Percentiles rank a stretch among this genome's conserved stretches.
These are phyloP conservation scores for Boletus barrowsii DNA, from an alignment of 768 basidiomycete species.

Conservation along the genomic window DNA sequence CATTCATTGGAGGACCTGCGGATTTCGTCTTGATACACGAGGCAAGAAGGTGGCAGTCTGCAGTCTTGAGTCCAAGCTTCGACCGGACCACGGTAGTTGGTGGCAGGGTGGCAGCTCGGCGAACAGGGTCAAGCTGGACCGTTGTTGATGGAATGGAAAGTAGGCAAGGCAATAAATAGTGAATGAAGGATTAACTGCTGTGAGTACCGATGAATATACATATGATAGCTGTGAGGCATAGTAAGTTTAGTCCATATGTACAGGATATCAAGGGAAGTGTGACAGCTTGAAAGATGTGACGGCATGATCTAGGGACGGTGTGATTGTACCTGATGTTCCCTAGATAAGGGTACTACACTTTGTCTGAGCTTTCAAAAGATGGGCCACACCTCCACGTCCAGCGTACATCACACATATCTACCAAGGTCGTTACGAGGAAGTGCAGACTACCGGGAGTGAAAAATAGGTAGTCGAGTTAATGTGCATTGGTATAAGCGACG, in stretches of 20 bases:
- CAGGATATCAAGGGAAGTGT: background rate
- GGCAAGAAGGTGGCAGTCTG: conserved; percentile 40
- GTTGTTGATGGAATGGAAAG: conserved; percentile 12
- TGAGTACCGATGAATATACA: background rate
- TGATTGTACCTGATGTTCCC: background rate
- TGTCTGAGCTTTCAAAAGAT: background rate
- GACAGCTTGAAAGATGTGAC: background rate
- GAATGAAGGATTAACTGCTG: background rate
- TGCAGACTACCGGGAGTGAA: background rate
- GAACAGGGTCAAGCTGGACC: conserved; percentile 18
- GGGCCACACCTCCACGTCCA: background rate
- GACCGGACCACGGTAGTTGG: conserved; percentile 18
- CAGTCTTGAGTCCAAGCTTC: conserved; percentile 46
- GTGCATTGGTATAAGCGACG: background rate
- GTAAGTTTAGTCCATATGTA: background rate
- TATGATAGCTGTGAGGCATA: background rate
- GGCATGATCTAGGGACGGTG: conserved; percentile 8
- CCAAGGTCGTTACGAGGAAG: background rate
- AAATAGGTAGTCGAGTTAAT: background rate
- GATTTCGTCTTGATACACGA: conserved; percentile 61
- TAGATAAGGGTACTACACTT: background rate
- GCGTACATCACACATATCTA: background rate
- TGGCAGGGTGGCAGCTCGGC: conserved; percentile 15
- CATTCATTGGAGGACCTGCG: conserved; percentile 42
- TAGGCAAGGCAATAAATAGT: background rate